Conservation (phyloP, 2,329 filamentous ascomycete species). For the Pseudophaeomoniella oleicola region DNA sequence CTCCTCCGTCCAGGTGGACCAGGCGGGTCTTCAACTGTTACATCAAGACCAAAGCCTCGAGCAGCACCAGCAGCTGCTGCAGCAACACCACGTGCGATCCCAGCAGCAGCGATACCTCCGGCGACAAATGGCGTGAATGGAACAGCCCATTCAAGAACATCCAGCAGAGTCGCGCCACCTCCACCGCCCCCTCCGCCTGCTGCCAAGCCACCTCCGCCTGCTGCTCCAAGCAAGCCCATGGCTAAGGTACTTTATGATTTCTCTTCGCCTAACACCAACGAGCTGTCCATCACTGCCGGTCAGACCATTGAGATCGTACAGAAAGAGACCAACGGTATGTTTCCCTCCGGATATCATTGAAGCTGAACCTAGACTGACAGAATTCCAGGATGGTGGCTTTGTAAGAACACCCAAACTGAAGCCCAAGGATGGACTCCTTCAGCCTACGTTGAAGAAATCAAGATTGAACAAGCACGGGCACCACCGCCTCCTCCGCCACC, state of each 20-base stretch:
- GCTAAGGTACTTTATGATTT: conserved; percentile 93
- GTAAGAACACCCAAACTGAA: conserved; percentile 51
- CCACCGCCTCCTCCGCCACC: conserved; percentile 46
- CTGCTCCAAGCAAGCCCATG: conserved; percentile 53
- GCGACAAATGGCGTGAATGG: conserved; percentile 16
- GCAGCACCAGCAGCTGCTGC: conserved; percentile 19
- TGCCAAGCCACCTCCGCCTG: conserved; percentile 45
- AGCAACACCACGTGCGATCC: not conserved
- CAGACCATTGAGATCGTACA: conserved; percentile 81
- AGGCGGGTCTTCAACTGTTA: conserved; percentile 61
- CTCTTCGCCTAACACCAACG: conserved; percentile 66
- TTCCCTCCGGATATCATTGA: not conserved
- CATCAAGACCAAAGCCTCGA: conserved; percentile 27
- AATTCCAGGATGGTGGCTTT: conserved; percentile 80
- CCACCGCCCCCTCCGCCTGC: conserved; percentile 54
- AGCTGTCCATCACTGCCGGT: conserved; percentile 64
- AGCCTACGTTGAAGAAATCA: conserved; percentile 73
- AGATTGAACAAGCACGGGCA: conserved; percentile 28
- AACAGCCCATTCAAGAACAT: conserved; percentile 23
- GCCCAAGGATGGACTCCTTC: conserved; percentile 90
- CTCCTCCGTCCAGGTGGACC: conserved; percentile 85
- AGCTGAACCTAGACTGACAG: conserved; percentile 14
- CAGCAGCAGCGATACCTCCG: not conserved
- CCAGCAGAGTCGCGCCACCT: conserved; percentile 31
- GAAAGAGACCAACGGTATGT: conserved; percentile 85